Evolutionary conservation across 352 stramenopile species (phyloP), one percentile per base, ranked within the genome.

Genomic region (Pythium guiyangense): DNA sequence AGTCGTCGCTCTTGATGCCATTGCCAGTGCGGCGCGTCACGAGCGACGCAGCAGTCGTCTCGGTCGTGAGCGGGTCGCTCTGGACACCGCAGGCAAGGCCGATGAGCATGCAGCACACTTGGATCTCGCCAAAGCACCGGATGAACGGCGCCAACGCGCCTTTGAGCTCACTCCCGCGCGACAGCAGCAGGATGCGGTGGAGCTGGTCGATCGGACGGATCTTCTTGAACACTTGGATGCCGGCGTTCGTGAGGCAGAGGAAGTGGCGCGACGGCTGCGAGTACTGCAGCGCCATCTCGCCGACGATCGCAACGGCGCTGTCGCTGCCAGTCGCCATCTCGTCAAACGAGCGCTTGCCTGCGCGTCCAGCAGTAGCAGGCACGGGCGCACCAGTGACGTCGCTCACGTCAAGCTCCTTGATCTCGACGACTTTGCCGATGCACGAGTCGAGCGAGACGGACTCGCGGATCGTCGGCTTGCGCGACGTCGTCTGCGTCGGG

Each of bases 191-290:
- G 18, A 88, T 69, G 18, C 78, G 79, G 49, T 93, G 85, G 31
- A 97, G 66, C 48, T 96, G 77, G 56, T 97, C 90, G 22, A 96
- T 74, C 10, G 90, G 90, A 4, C 90, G 80, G 40, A 96, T 83
- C 65, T 96, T 96, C 64, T 91, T 88, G 59, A 96, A 92, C 18
- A 94, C 74, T 63, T 97, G 88, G 64, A 97, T 88, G 20, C 87
- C 87, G 0, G 77, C 64, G 49, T 85, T 92, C 12, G 86, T 96
- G 27, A 97, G 62, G 39, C 86, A 93, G 26, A 97, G 52, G 57
- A 97, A 90, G 55, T 93, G 84, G 25, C 88, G 78, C 40, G 83
- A 81, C 29, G 84, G 79, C 31, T 89, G 70, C 10, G 78, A 92
- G 51, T 88, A 90, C 75, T 96, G 89, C 2, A 84, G 69, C n/a